These are phyloP conservation scores for Oryza officinalis DNA, from an alignment of 176 grass and related monocot species.

Conservation along the genomic window DNA sequence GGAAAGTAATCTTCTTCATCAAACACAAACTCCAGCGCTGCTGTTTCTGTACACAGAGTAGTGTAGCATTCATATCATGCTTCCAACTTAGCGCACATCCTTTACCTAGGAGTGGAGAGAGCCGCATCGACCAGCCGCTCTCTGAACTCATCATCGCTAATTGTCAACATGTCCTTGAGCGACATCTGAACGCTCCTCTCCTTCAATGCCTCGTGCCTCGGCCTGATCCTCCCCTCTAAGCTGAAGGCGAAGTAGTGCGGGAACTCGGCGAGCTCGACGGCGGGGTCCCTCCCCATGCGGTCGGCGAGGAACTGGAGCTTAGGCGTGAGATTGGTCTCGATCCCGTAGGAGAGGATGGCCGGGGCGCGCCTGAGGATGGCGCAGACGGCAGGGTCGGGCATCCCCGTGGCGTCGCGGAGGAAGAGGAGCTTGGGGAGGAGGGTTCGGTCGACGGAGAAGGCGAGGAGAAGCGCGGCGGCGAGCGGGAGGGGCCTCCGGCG, in stretches of 20 bases:
- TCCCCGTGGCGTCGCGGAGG: conserved; percentile 34
- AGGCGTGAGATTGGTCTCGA: conserved; percentile 65
- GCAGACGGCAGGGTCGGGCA: conserved; percentile 51
- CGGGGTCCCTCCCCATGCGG: conserved; percentile 42
- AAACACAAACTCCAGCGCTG: neutral
- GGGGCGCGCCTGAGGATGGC: conserved; percentile 52
- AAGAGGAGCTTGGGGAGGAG: conserved; percentile 69
- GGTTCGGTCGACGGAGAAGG: conserved; percentile 67
- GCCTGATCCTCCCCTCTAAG: conserved; percentile 69
- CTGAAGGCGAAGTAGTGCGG: conserved; percentile 89
- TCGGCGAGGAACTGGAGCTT: conserved; percentile 58
- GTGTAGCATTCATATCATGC: neutral
- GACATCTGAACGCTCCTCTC: conserved; percentile 44
- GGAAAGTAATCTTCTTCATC: neutral
- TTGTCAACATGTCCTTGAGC: conserved; percentile 66
- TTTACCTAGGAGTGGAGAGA: neutral
- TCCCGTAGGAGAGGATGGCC: conserved; percentile 70
- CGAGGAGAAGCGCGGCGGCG: conserved; percentile 58
- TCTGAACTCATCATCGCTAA: conserved; percentile 62
- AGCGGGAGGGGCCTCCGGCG: conserved; percentile 38
- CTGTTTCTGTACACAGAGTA: neutral
- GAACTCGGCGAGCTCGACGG: conserved; percentile 58
- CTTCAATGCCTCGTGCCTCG: conserved; percentile 42
- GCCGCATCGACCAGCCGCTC: conserved; percentile 33
- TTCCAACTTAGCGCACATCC: conserved; percentile 7